Base-by-base conservation (phyloP, 257 asterid species). In the Nicotiana tabacum region DNA sequence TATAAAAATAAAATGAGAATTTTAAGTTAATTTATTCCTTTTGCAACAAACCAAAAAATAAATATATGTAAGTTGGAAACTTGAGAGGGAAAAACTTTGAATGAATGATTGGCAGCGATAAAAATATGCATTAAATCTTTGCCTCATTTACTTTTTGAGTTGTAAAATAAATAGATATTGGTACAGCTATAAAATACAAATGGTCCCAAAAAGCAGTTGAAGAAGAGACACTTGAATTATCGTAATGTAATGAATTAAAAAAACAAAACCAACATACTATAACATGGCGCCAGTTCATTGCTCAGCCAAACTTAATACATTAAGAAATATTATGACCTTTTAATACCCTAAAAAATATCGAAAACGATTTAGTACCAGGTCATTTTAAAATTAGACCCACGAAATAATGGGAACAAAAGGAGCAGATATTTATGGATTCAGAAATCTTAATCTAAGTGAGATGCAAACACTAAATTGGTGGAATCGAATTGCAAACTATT, bases 161-260 rank as follows among this genome's bases (percentile, higher is more conserved):
- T 43, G 61, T 24, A 72, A 10, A 69, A 69, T 21, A 69, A 46
- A 24, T 24, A 46, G 18, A 21, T 46, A 24, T 46, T 24, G 39
- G 4, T 72, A 16, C 24, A 48, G 51, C 15, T 43, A 24, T 60
- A 5, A 24, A 61, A 58, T 48, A 74, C 6, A 24, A 48, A 74
- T 74, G 79, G 79, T 74, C 62, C 78, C 61, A 48, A 48, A 21
- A 43, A 74, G 79, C 39, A 74, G 62, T 48, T 74, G 12, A 35
- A 72, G 61, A 74, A 74, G 79, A 13, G 79, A 74, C 79, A 72
- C 79, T 74, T 74, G 79, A 39, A 29, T 4, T 21, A n/a, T 72
- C 48, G 39, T 24, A 48, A 32, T 48, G 79, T 60, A n/a, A 46
- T 74, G 61, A 48, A 24, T 24, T 43, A 46, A 46, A 46, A 46